A percentile compares a stretch with the other conserved stretches of the same genome.
These are phyloP conservation scores for Fraxinus ornus DNA, from an alignment of 305 asterid genomes.

Conservation along the genomic window DNA sequence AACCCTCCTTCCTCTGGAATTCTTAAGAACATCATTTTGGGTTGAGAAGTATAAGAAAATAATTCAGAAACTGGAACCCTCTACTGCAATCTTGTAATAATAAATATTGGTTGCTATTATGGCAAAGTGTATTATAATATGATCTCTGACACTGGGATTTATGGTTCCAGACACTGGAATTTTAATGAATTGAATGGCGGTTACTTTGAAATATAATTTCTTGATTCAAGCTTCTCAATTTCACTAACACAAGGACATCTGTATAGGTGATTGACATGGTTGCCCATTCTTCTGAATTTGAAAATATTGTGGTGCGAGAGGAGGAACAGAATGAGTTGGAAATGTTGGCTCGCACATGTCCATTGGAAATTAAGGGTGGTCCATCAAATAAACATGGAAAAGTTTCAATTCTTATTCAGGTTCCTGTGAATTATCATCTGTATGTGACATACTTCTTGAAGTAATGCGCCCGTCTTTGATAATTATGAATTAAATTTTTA, in stretches of 20 bases:
- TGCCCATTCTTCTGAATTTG: constrained; percentile 95
- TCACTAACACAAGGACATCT: constrained; percentile 19
- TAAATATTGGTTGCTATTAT: not conserved
- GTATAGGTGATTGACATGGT: constrained; percentile 91
- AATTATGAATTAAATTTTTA: constrained; percentile 26
- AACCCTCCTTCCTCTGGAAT: not conserved
- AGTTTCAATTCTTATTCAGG: constrained; percentile 96
- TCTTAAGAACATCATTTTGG: not conserved
- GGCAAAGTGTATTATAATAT: not conserved
- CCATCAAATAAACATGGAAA: constrained; percentile 93
- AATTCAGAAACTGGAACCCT: not conserved
- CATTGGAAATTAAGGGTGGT: constrained; percentile 92
- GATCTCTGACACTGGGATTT: not conserved
- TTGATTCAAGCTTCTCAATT: constrained; percentile 13
- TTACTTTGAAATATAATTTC: constrained; percentile 4
- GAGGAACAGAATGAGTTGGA: constrained; percentile 97
- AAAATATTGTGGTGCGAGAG: constrained; percentile 90
- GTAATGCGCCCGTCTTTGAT: constrained; percentile 25
- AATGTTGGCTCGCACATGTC: constrained; percentile 72
- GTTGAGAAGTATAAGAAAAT: constrained; percentile 13
- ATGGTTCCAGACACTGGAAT: constrained; percentile 8
- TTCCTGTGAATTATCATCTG: constrained; percentile 30
- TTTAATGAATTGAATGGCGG: not conserved
- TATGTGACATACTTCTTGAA: constrained; percentile 19
- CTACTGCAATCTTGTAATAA: constrained; percentile 3